Evolutionary conservation across 1,284 basidiomycete genomes (phyloP), one percentile per base, ranked within the genome.

Genomic region (Fomitopsis pinicola): DNA sequence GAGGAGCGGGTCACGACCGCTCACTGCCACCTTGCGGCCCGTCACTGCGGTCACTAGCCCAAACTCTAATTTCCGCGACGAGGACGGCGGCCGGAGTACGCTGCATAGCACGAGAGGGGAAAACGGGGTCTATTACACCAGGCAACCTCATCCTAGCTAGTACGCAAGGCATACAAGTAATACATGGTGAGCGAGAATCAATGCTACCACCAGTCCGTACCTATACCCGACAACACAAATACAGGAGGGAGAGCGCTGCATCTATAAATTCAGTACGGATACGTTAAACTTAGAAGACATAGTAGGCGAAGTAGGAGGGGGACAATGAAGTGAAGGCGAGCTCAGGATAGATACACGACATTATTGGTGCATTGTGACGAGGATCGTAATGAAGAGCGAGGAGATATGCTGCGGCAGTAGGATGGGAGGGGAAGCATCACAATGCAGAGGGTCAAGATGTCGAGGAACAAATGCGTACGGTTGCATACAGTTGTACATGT

Each of bases 401-500:
- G 55, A 42, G 38, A 44, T 8, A 57, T 59, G 58, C 46, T 35
- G 33, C 42, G 42, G 57, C 55, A 33, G 42, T 26, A 22, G 46
- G 60, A 55, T 33, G 57, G 48, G 53, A 61, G 58, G 58, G 54
- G 50, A 48, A 59, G 59, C 42, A 63, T 63, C 62, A 63, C 61
- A 64, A 63, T 66, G 63, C 61, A 63, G 58, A 57, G 63, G 62
- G 62, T 63, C 42, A 28, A 48, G 35, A 53, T 35, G 42, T 62
- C 64, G 64, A 61, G 60, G 19, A 30, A 63, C 59, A 62, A 22
- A 66, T 69, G 71, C 67, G 66, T 68, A 71, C 66, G 68, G 68
- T 65, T 69, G 72, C 70, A 69, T 70, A 71, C 68, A 61, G 62
- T 73, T 70, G 64, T 73, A 73, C 72, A 73, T 63, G 69, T 63